A percentile compares a stretch with the other conserved stretches of the same genome.
Evolutionary conservation across 1,284 basidiomycete genomes (phyloP).

Genomic region (Irpex lacteus): DNA sequence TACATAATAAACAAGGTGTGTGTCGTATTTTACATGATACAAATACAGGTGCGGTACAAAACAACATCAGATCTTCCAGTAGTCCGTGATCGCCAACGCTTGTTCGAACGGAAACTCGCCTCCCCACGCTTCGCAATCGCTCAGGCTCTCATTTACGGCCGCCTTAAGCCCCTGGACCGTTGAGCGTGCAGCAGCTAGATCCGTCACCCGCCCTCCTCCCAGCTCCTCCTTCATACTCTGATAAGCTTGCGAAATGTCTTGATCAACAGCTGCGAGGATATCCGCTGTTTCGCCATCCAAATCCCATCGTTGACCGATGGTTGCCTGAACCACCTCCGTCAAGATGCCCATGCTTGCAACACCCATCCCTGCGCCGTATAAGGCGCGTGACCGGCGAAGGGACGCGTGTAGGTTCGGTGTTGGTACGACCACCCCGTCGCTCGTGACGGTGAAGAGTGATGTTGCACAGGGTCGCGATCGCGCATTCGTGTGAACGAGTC

Average conservation of each 20-base stretch:
- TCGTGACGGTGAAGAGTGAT: constrained; percentile 40
- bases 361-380: constrained; percentile 76
- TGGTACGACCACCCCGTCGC: constrained; percentile 38
- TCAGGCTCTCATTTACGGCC: constrained; percentile 47
- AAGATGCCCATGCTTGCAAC: constrained; percentile 57
- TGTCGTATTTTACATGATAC: background rate
- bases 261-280: constrained; percentile 60
- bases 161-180: constrained; percentile 45
- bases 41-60: background rate
- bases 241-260: constrained; percentile 74
- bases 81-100: constrained; percentile 50
- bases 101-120: constrained; percentile 73
- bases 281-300: constrained; percentile 53
- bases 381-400: constrained; percentile 53
- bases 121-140: constrained; percentile 55
- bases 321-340: constrained; percentile 51
- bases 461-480: background rate
- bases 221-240: constrained; percentile 76
- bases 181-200: constrained; percentile 43
- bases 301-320: constrained; percentile 61
- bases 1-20: background rate
- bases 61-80: constrained; percentile 52
- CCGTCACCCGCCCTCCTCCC: constrained; percentile 46
- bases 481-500: constrained; percentile 44
- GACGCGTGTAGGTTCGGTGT: constrained; percentile 48